Conservation (phyloP, 1,139 yeast genomes). For the Yamadazyma spencermartinsiae region DNA sequence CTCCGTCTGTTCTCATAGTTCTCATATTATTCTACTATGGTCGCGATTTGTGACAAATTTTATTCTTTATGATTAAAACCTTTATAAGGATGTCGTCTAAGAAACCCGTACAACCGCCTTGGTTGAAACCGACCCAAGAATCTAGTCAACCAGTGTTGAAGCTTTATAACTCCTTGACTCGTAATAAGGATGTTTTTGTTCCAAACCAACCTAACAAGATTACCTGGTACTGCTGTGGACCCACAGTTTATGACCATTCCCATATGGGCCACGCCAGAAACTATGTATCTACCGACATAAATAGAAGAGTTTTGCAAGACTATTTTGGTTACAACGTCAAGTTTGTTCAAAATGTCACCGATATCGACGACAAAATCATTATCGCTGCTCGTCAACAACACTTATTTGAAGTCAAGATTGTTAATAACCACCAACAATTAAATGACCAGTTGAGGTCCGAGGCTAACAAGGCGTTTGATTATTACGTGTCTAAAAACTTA, state of each 20-base stretch:
- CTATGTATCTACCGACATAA: slow-evolving; percentile 91
- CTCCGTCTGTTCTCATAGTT: too few species aligned
- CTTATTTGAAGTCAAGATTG: slow-evolving; percentile 62
- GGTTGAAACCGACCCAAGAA: slow-evolving; percentile 31
- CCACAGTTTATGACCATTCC: slow-evolving; percentile 95
- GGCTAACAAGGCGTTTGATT: slow-evolving; percentile 43
- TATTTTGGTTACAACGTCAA: slow-evolving; percentile 86
- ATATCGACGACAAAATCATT: slow-evolving; percentile 95
- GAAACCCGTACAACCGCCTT: slow-evolving; percentile 39
- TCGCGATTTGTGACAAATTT: too few species aligned
- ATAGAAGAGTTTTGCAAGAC: slow-evolving; percentile 82
- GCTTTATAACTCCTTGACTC: slow-evolving; percentile 77
- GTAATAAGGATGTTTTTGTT: slow-evolving; percentile 72
- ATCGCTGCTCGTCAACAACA: slow-evolving; percentile 89
- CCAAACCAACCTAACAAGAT: slow-evolving; percentile 65
- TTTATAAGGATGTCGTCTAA: slow-evolving; percentile 27
- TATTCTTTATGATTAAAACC: slow-evolving; percentile 13
- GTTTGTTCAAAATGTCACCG: slow-evolving; percentile 95
- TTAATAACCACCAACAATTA: slow-evolving; percentile 30
- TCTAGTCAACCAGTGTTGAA: slow-evolving; percentile 25
- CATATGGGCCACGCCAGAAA: slow-evolving; percentile 99
- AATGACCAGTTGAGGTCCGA: slow-evolving; percentile 38
- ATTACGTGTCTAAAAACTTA: slow-evolving; percentile 59
- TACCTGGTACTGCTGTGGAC: slow-evolving; percentile 98
- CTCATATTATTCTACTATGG: too few species aligned